phyloP scores from a whole-genome alignment of 306 rosid genomes.

The Castanea sativa region DNA sequence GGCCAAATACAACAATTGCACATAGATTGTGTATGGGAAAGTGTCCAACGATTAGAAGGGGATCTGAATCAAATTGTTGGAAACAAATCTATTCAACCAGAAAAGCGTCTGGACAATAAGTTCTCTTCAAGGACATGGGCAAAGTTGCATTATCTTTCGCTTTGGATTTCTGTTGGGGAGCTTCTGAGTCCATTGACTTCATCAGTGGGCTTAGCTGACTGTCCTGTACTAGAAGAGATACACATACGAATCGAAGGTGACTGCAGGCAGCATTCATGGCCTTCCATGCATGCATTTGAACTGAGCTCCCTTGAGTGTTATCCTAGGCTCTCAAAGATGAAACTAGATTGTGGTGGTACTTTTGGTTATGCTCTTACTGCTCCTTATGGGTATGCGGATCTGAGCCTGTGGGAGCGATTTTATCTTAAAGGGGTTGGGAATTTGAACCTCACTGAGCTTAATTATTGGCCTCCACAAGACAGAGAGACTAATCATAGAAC shows the following conservation, averaged over 20 bases:
- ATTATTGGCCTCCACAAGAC: conserved; percentile 13
- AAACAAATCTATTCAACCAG: not conserved
- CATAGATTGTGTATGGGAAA: conserved; percentile 7
- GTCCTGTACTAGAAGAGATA: not conserved
- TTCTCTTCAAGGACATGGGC: not conserved
- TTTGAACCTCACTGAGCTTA: conserved; percentile 3
- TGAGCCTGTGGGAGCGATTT: conserved; percentile 14
- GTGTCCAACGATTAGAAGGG: not conserved
- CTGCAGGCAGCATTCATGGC: not conserved
- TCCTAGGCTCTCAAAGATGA: conserved; percentile 9
- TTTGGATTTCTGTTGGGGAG: not conserved
- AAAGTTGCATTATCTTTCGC: not conserved
- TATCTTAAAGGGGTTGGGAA: not conserved
- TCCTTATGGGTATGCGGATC: not conserved
- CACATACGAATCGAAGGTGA: conserved; percentile 3
- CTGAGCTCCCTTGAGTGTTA: not conserved
- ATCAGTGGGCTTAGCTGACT: conserved; percentile 1
- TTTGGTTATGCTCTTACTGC: conserved; percentile 13
- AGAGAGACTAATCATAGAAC: not conserved
- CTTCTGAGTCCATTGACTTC: not conserved
- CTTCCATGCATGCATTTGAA: not conserved
- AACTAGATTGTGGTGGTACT: not conserved
- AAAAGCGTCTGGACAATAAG: not conserved
- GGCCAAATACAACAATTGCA: conserved; percentile 2
- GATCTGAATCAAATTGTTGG: not conserved